A percentile compares a stretch with the other conserved stretches of the same genome.
phyloP scores from a whole-genome alignment of 2,329 filamentous ascomycete species.

The Bipolaris bicolor region DNA sequence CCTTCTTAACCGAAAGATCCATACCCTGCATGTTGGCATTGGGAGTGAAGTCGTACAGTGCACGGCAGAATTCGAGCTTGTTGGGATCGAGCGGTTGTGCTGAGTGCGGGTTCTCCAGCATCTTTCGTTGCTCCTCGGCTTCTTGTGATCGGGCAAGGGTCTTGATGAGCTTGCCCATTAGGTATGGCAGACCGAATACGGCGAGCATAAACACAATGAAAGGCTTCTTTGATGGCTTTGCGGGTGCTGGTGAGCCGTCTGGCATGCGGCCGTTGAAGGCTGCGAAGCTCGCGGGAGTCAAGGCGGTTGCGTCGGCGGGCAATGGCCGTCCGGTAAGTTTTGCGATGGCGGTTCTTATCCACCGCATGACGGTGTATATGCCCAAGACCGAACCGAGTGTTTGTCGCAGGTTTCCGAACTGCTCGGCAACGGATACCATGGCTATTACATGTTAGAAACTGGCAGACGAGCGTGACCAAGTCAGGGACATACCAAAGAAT shows the following conservation, averaged over 20 bases:
- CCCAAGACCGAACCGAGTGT: conserved; percentile 92
- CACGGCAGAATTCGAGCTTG: conserved; percentile 95
- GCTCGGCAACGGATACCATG: conserved; percentile 97
- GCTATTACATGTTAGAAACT: conserved; percentile 55
- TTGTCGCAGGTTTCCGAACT: conserved; percentile 91
- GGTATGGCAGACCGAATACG: conserved; percentile 91
- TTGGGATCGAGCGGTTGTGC: conserved; percentile 73
- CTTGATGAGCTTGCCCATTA: conserved; percentile 96
- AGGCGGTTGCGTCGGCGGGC: conserved; percentile 81
- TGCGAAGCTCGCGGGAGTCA: conserved; percentile 91
- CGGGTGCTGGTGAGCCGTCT: conserved; percentile 67
- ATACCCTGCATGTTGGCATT: conserved; percentile 73
- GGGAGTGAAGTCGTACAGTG: conserved; percentile 91
- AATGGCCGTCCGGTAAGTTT: conserved; percentile 91
- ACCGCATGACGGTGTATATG: conserved; percentile 94
- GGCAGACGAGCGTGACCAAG: background rate
- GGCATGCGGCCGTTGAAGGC: conserved; percentile 77
- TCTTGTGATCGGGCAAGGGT: conserved; percentile 83
- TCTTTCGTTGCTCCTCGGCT: conserved; percentile 72
- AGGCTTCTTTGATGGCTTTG: conserved; percentile 88
- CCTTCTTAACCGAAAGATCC: conserved; percentile 91
- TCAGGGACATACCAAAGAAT: conserved; percentile 79
- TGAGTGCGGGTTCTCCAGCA: conserved; percentile 58
- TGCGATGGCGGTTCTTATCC: conserved; percentile 88
- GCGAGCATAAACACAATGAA: conserved; percentile 95